These are phyloP conservation scores for Phialophora chinensis DNA, from an alignment of 2,329 filamentous ascomycete species.

Conservation along the genomic window DNA sequence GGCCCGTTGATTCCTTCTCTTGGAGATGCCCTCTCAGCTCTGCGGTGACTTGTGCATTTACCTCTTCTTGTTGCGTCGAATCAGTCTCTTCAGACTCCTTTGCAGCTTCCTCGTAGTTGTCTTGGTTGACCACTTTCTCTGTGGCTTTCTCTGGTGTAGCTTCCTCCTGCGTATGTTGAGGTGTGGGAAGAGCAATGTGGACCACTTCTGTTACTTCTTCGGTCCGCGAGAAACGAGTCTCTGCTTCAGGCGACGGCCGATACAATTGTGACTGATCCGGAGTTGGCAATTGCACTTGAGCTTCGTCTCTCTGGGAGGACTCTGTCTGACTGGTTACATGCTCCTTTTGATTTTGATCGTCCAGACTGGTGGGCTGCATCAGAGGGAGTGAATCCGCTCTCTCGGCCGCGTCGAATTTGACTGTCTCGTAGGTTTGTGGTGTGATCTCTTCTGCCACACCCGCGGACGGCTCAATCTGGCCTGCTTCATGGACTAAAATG, in stretches of 20 bases:
- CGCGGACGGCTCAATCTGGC: background rate
- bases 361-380: background rate
- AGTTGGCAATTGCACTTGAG: constrained; percentile 26
- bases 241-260: background rate
- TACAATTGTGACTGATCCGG: constrained; percentile 31
- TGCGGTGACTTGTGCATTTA: background rate
- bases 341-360: background rate
- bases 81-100: background rate
- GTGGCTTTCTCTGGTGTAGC: background rate
- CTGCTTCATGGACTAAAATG: background rate
- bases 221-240: background rate
- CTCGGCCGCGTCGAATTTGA: background rate
- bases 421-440: no score
- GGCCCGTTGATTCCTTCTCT: background rate
- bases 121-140: background rate
- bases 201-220: background rate
- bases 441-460: background rate
- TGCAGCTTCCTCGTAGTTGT: background rate
- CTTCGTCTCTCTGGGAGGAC: background rate
- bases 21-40: background rate
- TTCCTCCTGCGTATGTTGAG: constrained; percentile 11
- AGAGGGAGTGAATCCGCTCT: background rate
- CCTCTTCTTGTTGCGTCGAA: background rate
- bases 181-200: background rate
- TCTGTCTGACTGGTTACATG: background rate